Percentiles rank a stretch among this genome's conserved stretches.
phyloP scores from a whole-genome alignment of 805 yeast genomes.

The Lachancea lanzarotensis region DNA sequence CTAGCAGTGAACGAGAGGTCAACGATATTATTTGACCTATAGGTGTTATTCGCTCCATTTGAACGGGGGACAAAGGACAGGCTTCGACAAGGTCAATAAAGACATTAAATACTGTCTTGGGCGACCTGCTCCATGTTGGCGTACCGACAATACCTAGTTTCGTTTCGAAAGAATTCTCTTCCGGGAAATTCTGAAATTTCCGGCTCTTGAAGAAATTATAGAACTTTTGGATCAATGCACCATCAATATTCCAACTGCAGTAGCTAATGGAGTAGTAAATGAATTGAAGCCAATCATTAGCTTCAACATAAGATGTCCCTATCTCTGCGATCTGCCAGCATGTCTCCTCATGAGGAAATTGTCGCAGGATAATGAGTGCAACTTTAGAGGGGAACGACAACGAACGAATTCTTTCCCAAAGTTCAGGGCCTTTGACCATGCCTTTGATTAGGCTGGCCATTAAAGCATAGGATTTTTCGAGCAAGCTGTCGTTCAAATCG shows the following conservation, averaged over 20 bases:
- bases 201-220: slow-evolving; percentile 22
- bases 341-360: slow-evolving; percentile 16
- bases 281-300: slow-evolving; percentile 15
- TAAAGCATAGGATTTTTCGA: slow-evolving; percentile 18
- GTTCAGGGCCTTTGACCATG: slow-evolving; percentile 4
- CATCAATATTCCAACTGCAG: slow-evolving; percentile 32
- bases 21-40: slow-evolving; percentile 19
- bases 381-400: slow-evolving; percentile 15
- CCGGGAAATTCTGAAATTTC: slow-evolving; percentile 24
- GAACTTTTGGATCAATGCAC: slow-evolving; percentile 44
- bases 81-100: slow-evolving; percentile 18
- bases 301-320: slow-evolving; percentile 8
- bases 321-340: slow-evolving; percentile 22
- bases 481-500: slow-evolving; percentile 4
- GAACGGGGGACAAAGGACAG: slow-evolving; percentile 10
- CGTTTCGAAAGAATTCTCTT: slow-evolving; percentile 12
- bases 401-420: slow-evolving; percentile 20
- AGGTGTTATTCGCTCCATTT: slow-evolving; percentile 26
- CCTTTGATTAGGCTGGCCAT: slow-evolving; percentile 14
- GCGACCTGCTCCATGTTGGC: background rate
- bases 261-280: slow-evolving; percentile 15
- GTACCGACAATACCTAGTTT: slow-evolving; percentile 7
- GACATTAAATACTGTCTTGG: slow-evolving; percentile 18
- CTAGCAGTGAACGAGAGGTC: slow-evolving; percentile 18
- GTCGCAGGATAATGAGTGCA: slow-evolving; percentile 12